Conservation (phyloP, 768 basidiomycete genomes). For the Russula foetens region DNA sequence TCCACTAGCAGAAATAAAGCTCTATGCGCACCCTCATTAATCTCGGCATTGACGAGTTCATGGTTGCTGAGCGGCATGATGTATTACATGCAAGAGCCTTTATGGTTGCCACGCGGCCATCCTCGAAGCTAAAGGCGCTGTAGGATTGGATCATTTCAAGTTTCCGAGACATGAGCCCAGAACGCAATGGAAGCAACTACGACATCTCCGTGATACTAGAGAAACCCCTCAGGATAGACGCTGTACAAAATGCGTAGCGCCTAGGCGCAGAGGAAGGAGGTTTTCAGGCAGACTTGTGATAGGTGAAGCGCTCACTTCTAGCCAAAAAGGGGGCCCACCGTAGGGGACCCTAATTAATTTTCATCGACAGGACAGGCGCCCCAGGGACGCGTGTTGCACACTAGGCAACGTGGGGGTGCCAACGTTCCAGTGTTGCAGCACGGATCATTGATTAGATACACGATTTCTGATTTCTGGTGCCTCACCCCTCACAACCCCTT, state of each 20-base stretch:
- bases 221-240: background rate
- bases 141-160: no score
- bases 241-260: no score
- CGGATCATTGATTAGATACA: background rate
- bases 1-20: no score
- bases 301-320: background rate
- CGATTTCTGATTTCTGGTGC: background rate
- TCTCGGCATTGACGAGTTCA: no score
- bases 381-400: background rate
- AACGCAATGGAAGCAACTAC: background rate
- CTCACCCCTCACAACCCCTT: conserved; percentile 20
- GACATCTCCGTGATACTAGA: background rate
- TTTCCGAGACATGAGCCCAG: no score
- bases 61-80: no score
- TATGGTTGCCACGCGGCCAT: no score
- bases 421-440: background rate
- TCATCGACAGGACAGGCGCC: background rate
- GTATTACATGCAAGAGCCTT: no score
- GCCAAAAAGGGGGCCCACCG: background rate
- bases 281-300: background rate
- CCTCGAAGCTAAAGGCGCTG: no score
- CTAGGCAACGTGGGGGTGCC: background rate
- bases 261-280: no score
- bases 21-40: no score
- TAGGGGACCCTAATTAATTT: background rate